phyloP scores from a whole-genome alignment of 305 asterid genomes.

The Fraxinus dipetala region DNA sequence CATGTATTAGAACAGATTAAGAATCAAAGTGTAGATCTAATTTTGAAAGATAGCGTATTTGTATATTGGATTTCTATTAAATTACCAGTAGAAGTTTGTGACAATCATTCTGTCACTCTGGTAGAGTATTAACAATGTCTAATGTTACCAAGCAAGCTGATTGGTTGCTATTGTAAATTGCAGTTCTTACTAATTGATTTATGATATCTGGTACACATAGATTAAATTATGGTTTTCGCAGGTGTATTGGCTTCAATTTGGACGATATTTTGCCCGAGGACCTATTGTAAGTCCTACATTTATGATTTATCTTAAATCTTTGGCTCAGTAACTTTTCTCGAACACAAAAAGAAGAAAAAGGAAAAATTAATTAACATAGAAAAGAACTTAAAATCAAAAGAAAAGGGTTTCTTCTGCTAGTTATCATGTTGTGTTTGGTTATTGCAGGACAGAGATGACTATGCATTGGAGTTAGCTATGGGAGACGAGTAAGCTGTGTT shows the following conservation, averaged over 20 bases:
- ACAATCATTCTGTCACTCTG: not conserved
- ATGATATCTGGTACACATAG: not conserved
- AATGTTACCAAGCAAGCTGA: not conserved
- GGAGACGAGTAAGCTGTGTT: constrained; percentile 59
- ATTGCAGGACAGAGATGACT: constrained; percentile 88
- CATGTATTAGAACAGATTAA: not conserved
- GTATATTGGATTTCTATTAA: not conserved
- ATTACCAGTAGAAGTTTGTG: not conserved
- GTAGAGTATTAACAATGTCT: not conserved
- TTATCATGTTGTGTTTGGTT: constrained; percentile 7
- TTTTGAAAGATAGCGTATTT: not conserved
- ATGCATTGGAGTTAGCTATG: constrained; percentile 93
- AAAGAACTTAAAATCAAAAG: not conserved
- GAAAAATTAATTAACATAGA: not conserved
- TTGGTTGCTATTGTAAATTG: not conserved
- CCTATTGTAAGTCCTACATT: constrained; percentile 62
- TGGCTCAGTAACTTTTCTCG: not conserved
- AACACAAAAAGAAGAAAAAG: not conserved
- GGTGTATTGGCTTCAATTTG: constrained; percentile 99
- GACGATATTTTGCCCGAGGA: constrained; percentile 96
- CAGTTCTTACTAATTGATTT: not conserved
- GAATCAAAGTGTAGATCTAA: not conserved
- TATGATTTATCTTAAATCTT: not conserved
- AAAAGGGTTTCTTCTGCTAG: not conserved
- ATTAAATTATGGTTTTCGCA: constrained; percentile 35